Evolutionary conservation across 208 protist species (phyloP), one percentile per base, ranked within the genome.

Genomic region (Crithidia sp.): DNA sequence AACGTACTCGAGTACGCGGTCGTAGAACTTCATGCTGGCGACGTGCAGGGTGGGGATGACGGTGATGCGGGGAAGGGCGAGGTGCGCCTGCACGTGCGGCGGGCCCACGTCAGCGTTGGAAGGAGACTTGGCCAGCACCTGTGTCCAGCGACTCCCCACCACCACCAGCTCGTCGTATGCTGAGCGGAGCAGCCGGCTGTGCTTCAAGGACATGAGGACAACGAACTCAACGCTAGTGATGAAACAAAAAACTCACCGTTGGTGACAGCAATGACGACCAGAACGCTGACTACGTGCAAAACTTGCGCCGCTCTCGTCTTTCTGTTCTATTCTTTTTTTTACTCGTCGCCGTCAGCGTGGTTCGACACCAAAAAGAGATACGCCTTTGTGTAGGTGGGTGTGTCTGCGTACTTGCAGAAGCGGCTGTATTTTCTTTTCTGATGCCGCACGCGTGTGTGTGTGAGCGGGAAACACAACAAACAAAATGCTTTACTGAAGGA

Each of bases 41-140:
- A 96, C 87, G 63, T 96, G 92, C 58, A 96, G 84, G 19, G 87
- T 95, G 0, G 92, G 92, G 57, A 96, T 94, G 17, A 96, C 49
- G 10, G 92, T 96, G 56, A 96, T 90, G 59, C 63, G 85, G 16
- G 90, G 89, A 44, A 73, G 56, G 9, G 76, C 80, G 7, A 85
- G 49, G 56, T 79, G 71, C 7, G 79, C 63, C 69, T 83, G 65
- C 41, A 83, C 79, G 63, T 85, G 68, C 66, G 80, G 77, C 2
- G 71, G 77, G 39, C 74, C 84, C 19, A 73, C 74, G 16, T 78
- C 61, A 1, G 60, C 58, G 19, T 57, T 60, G 40, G 71, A 70
- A 5, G 76, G 44, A 4, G 88, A 70, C 68, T 83, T 85, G 9
- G 88, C 87, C n/a, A 73, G 61, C 37, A 96, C 41, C 57, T 88